Conservation (phyloP, 495 filamentous ascomycete species). For the Apodospora peruviana region DNA sequence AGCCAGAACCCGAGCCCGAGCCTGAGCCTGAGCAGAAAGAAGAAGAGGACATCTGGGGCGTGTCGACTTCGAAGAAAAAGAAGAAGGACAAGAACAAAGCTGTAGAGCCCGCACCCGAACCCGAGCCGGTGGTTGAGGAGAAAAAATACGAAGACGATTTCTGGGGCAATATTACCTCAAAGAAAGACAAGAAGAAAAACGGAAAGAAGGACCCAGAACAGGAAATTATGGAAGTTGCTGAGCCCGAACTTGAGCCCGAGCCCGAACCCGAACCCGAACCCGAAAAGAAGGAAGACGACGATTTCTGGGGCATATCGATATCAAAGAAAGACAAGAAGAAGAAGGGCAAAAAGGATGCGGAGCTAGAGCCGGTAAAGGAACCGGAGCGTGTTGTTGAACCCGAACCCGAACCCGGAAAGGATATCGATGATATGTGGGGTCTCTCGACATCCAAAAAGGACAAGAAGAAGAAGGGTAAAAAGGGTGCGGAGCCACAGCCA, state of each 20-base stretch:
- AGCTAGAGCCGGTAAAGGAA: conserved; percentile 3
- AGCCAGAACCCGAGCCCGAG: conserved; percentile 22
- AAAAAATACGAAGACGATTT: conserved; percentile 13
- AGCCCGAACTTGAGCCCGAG: conserved; percentile 12
- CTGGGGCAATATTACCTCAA: not conserved
- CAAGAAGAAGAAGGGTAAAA: conserved; percentile 22
- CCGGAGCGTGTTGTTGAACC: conserved; percentile 10
- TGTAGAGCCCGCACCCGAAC: conserved; percentile 8
- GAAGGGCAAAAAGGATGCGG: conserved; percentile 13
- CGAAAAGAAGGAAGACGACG: conserved; percentile 20
- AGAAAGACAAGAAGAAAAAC: conserved; percentile 22
- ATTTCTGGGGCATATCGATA: not conserved
- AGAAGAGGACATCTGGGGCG: conserved; percentile 16
- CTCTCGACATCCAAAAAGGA: conserved; percentile 10
- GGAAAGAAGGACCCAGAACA: conserved; percentile 6
- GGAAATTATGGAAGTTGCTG: not conserved
- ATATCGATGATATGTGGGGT: conserved; percentile 13
- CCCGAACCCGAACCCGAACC: conserved; percentile 24
- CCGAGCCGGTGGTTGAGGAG: conserved; percentile 13
- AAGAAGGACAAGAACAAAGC: conserved; percentile 9
- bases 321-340: conserved; percentile 15
- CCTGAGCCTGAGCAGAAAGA: conserved; percentile 17
- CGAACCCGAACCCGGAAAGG: conserved; percentile 20
- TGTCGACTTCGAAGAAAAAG: conserved; percentile 10
- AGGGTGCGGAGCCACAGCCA: conserved; percentile 11